Evolutionary conservation across 2,329 filamentous ascomycete genomes (phyloP).

Genomic region (Curvularia verruculosa): DNA sequence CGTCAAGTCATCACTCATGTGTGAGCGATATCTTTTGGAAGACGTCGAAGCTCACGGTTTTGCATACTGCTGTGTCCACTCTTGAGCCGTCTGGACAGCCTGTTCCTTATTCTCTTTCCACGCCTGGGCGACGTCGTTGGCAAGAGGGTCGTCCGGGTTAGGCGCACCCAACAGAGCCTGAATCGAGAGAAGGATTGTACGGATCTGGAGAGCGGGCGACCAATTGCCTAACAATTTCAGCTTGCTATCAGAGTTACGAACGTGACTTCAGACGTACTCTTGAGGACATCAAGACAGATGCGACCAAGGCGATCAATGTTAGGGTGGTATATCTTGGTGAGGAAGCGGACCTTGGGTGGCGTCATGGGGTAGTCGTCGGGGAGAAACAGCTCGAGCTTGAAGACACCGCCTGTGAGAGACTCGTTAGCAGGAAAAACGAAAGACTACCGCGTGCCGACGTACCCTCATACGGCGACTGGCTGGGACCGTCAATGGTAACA

Average conservation of each 20-base stretch:
- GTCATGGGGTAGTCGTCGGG: constrained; percentile 99
- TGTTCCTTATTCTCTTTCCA: constrained; percentile 97
- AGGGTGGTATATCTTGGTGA: constrained; percentile 99
- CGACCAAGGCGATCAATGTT: constrained; percentile 98
- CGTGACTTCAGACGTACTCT: constrained; percentile 67
- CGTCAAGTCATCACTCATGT: background rate
- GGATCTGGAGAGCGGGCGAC: constrained; percentile 96
- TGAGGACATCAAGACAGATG: constrained; percentile 95
- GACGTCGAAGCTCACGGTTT: constrained; percentile 31
- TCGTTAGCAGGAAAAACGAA: constrained; percentile 14
- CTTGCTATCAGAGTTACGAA: background rate
- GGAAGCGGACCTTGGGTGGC: constrained; percentile 95
- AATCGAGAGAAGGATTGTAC: constrained; percentile 97
- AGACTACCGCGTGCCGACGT: constrained; percentile 30
- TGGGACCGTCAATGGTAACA: constrained; percentile 91
- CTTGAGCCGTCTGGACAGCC: constrained; percentile 87
- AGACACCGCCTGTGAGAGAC: constrained; percentile 70
- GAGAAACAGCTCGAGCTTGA: constrained; percentile 96
- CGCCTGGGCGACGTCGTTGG: constrained; percentile 94
- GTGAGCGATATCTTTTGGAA: background rate
- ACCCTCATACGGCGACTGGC: constrained; percentile 95
- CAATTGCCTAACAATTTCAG: constrained; percentile 75
- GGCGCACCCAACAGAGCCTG: constrained; percentile 94
- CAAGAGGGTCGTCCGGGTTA: constrained; percentile 97
- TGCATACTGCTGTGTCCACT: constrained; percentile 89